phyloP scores from a whole-genome alignment of 2,329 filamentous ascomycete genomes.

The Elsinoe arachidis region DNA sequence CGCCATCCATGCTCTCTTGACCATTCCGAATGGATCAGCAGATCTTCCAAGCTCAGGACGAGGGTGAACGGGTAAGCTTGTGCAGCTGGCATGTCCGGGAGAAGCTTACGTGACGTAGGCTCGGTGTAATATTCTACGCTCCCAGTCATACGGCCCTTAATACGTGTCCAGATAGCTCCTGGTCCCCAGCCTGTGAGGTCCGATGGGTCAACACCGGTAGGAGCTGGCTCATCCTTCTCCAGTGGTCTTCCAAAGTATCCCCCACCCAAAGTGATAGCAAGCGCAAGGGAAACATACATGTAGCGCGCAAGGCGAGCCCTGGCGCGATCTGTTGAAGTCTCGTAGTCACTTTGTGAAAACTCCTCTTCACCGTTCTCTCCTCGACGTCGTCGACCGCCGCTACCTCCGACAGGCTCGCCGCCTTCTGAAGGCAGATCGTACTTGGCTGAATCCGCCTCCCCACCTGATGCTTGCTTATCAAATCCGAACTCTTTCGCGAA shows the following conservation, averaged over 20 bases:
- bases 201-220: slow-evolving; percentile 47
- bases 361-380: slow-evolving; percentile 51
- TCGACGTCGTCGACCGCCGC: slow-evolving; percentile 23
- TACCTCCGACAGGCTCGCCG: slow-evolving; percentile 29
- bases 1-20: slow-evolving; percentile 89
- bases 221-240: slow-evolving; percentile 61
- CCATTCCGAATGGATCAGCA: slow-evolving; percentile 94
- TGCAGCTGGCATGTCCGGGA: slow-evolving; percentile 70
- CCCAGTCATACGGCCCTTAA: slow-evolving; percentile 63
- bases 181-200: slow-evolving; percentile 73
- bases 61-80: slow-evolving; percentile 85
- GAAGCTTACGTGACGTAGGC: slow-evolving; percentile 84
- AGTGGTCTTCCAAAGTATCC: slow-evolving; percentile 82
- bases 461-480: slow-evolving; percentile 28
- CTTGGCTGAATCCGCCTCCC: slow-evolving; percentile 20
- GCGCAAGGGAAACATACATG: slow-evolving; percentile 55
- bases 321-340: slow-evolving; percentile 81
- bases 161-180: slow-evolving; percentile 69
- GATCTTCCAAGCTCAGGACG: slow-evolving; percentile 84
- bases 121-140: slow-evolving; percentile 91
- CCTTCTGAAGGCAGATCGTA: slow-evolving; percentile 15
- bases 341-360: slow-evolving; percentile 70
- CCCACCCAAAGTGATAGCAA: slow-evolving; percentile 49
- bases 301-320: slow-evolving; percentile 68
- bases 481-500: slow-evolving; percentile 64